A percentile compares a stretch with the other conserved stretches of the same genome.
phyloP scores from a whole-genome alignment of 108 stramenopile species.

The Pseudonitzschia delicatissima region DNA sequence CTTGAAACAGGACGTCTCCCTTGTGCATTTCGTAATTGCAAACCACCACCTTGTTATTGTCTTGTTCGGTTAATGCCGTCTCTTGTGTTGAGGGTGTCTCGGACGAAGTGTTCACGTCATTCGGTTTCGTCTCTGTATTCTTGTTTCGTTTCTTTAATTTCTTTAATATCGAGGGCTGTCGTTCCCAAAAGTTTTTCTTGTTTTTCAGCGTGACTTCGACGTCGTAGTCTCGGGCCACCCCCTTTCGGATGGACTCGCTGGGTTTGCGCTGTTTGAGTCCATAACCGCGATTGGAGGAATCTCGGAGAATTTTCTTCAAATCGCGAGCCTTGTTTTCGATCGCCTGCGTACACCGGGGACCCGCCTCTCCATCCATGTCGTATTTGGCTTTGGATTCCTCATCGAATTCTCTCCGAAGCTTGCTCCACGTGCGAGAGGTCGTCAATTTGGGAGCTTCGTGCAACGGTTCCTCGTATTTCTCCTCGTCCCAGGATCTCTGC shows the following conservation, averaged over 20 bases:
- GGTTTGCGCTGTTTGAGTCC: background rate
- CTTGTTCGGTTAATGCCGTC: background rate
- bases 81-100: background rate
- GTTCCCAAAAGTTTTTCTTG: background rate
- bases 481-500: constrained; percentile 14
- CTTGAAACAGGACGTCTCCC: background rate
- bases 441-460: background rate
- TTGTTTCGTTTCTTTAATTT: background rate
- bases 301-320: background rate
- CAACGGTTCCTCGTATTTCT: background rate
- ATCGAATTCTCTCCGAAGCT: constrained; percentile 4
- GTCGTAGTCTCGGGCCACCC: constrained; percentile 4
- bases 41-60: background rate
- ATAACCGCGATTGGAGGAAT: background rate
- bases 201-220: constrained; percentile 13
- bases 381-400: too few species aligned
- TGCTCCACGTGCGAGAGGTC: constrained; percentile 1
- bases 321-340: background rate
- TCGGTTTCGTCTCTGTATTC: background rate
- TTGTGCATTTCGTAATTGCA: background rate
- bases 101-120: background rate
- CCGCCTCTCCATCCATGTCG: too few species aligned
- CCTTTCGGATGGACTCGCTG: background rate
- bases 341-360: background rate
- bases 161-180: background rate